phyloP scores from a whole-genome alignment of 179 eudicot genomes.

The Beta corolliflora region DNA sequence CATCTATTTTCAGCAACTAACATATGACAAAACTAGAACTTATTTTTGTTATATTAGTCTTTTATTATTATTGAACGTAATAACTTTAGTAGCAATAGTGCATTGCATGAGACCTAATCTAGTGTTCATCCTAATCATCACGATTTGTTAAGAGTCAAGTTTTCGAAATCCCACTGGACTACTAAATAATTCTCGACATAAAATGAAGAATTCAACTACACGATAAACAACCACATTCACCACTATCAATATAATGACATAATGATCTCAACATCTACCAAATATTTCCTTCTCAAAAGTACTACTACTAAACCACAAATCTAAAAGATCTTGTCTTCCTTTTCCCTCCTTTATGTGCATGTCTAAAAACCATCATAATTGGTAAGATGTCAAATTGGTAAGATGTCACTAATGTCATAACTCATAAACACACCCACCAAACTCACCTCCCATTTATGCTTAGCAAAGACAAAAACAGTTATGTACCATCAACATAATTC shows the following conservation, averaged over 20 bases:
- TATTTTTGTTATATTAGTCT: no score
- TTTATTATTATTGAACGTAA: no score
- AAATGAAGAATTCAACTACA: no score
- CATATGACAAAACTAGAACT: no score
- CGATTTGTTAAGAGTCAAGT: no score
- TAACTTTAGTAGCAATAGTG: no score
- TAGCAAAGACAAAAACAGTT: slow-evolving; percentile 10
- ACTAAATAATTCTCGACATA: no score
- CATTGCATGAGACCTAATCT: no score
- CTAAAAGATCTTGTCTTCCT: not conserved
- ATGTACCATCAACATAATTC: slow-evolving; percentile 14
- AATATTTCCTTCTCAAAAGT: not conserved
- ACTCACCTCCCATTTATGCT: slow-evolving; percentile 39
- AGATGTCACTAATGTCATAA: slow-evolving; percentile 17
- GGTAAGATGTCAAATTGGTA: no score
- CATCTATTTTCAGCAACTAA: no score
- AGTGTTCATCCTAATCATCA: no score
- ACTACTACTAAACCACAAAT: not conserved
- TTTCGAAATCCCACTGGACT: no score
- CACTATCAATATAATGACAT: not conserved
- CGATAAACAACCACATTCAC: not conserved
- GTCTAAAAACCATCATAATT: slow-evolving; percentile 6
- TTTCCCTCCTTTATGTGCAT: not conserved
- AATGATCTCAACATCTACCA: not conserved
- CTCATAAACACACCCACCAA: slow-evolving; percentile 43